Conservation (phyloP, 257 asterid genomes). For the Ilex asprella region DNA sequence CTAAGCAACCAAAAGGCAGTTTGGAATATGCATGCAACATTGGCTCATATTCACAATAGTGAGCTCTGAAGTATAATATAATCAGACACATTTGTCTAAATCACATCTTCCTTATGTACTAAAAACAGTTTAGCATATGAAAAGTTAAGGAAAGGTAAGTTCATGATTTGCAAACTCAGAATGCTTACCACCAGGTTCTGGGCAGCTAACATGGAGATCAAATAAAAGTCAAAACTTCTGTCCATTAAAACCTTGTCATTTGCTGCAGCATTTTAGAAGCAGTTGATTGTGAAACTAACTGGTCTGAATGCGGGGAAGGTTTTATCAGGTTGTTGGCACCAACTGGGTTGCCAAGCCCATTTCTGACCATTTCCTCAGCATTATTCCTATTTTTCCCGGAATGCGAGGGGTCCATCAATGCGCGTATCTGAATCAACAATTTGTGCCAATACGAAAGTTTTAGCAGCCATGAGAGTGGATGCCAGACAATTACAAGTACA, state of each 20-base stretch:
- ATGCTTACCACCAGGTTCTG: no score
- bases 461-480: background rate
- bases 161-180: no score
- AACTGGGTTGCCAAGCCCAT: constrained; percentile 39
- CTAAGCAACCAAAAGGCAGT: no score
- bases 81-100: no score
- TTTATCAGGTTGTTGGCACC: constrained; percentile 50
- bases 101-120: no score
- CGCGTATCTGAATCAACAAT: constrained; percentile 41
- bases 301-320: constrained; percentile 76
- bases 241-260: constrained; percentile 54
- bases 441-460: background rate
- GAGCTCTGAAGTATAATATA: no score
- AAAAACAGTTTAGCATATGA: no score
- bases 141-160: no score
- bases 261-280: constrained; percentile 71
- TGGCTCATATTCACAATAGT: no score
- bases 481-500: background rate
- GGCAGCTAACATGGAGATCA: background rate
- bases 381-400: constrained; percentile 34
- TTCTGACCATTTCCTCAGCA: constrained; percentile 48
- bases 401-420: constrained; percentile 52
- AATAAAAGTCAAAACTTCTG: constrained; percentile 4
- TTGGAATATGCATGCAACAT: no score
- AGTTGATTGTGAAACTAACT: constrained; percentile 55